These are phyloP conservation scores for Discostella stelligeroides DNA, from an alignment of 108 stramenopile species.

Conservation along the genomic window DNA sequence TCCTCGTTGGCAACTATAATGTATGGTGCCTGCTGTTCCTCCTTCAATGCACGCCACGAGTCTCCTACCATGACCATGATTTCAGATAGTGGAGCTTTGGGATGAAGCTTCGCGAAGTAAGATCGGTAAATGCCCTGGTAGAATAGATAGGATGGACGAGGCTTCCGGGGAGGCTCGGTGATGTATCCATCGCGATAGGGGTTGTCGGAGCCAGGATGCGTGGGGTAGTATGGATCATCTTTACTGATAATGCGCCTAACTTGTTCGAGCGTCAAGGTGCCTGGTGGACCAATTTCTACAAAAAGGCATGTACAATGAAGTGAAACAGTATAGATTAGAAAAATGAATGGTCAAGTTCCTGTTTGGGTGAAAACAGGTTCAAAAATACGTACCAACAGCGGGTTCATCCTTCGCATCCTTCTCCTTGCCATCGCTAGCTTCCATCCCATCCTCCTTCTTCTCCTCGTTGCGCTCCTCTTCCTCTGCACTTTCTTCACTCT, in stretches of 20 bases:
- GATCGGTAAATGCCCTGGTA: constrained; percentile 78
- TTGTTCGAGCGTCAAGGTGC: constrained; percentile 57
- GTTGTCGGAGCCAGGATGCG: constrained; percentile 76
- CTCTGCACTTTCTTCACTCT: constrained; percentile 37
- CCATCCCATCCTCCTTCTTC: constrained; percentile 27
- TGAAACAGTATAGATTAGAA: no score
- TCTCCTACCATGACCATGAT: constrained; percentile 82
- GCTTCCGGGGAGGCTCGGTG: constrained; percentile 87
- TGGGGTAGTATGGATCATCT: constrained; percentile 78
- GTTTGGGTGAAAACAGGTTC: not conserved
- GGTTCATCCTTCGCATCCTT: constrained; percentile 32
- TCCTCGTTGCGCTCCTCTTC: constrained; percentile 32
- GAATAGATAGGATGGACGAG: constrained; percentile 82
- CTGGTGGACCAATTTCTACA: constrained; percentile 69
- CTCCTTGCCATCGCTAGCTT: constrained; percentile 1
- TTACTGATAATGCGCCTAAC: constrained; percentile 56
- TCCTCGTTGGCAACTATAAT: constrained; percentile 79
- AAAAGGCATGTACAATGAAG: no score
- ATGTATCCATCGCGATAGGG: constrained; percentile 88
- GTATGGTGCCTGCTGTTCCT: constrained; percentile 75
- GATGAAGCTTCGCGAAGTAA: constrained; percentile 69
- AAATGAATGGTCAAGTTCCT: not conserved
- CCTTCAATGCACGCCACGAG: constrained; percentile 69
- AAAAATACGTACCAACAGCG: constrained; percentile 12
- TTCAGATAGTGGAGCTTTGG: constrained; percentile 61